Evolutionary conservation across 257 asterid genomes (phyloP), one percentile per base, ranked within the genome.

Genomic region (Gentiana straminea): DNA sequence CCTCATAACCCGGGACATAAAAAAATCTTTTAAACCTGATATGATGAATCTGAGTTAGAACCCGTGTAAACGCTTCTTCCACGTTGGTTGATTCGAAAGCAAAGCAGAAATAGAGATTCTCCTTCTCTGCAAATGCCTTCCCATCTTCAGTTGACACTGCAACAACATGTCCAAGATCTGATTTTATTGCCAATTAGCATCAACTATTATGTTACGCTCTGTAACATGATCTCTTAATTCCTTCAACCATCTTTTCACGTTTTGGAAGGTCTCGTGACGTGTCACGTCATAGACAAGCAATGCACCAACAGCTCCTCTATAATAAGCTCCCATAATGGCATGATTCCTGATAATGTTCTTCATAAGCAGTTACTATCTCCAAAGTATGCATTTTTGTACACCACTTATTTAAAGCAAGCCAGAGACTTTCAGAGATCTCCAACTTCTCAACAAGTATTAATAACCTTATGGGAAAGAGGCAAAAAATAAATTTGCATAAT

Each of bases 301-400:
- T 54, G 77, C 73, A 35, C 77, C 77, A 1, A 67, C 73, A 67
- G 77, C 77, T 59, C 77, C 77, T 53, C 77, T 63, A 57, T 72
- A 72, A 48, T 72, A 72, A 54, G 77, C 77, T 58, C 77, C 67
- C 2, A 73, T 72, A 13, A 72, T 72, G 55, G 77, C 77, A 54
- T 73, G 77, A 38, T 72, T 67, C 61, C 77, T 72, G 24, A 15
- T 0, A 15, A 15, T 15, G 24, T 15, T 15, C 24, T 15, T 15
- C 24, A 15, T 15, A 15, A 15, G 24, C 24, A 15, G 0, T 15
- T 15, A 15, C 24, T 15, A 15, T 15, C 24, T 15, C 24, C 24
- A 0, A 15, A 15, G 24, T 15, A 15, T 15, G 0, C 24, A 15
- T 15, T 15, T 15, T 15, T 15, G 24, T 15, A 15, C 24, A 15